A percentile compares a stretch with the other conserved stretches of the same genome.
Evolutionary conservation across 257 asterid species (phyloP).

Genomic region (Ophiorrhiza pumila): DNA sequence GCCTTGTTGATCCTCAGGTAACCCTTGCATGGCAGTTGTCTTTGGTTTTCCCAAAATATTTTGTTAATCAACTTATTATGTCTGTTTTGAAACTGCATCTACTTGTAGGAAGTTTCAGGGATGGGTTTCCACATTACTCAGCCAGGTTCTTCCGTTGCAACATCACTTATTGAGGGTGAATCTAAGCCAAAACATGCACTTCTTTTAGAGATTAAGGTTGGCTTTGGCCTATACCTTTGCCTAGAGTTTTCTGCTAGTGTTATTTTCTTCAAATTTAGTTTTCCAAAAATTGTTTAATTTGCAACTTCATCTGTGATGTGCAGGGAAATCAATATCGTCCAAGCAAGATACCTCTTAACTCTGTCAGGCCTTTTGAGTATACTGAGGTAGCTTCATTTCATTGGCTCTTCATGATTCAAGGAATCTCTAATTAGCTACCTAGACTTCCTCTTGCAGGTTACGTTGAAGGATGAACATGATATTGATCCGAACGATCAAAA

Average conservation of each 20-base stretch:
- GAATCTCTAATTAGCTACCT: conserved; percentile 24
- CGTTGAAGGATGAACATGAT: conserved; percentile 85
- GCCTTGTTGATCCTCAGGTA: conserved; percentile 99
- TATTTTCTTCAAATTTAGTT: conserved; percentile 3
- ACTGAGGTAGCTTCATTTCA: conserved; percentile 61
- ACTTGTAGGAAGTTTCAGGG: conserved; percentile 88
- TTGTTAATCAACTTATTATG: conserved; percentile 7
- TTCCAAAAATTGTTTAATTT: neutral
- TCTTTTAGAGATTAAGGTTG: conserved; percentile 92
- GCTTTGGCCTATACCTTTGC: conserved; percentile 14
- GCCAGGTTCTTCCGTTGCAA: conserved; percentile 98
- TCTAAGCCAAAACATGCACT: conserved; percentile 93
- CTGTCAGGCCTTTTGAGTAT: conserved; percentile 95
- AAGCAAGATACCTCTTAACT: conserved; percentile 82
- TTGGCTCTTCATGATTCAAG: conserved; percentile 20
- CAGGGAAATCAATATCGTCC: conserved; percentile 98
- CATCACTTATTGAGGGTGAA: conserved; percentile 97
- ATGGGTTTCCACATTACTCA: conserved; percentile 99
- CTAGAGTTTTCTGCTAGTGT: conserved; percentile 1
- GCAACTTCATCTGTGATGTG: conserved; percentile 9
- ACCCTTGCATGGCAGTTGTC: conserved; percentile 15
- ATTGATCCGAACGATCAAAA: conserved; percentile 86
- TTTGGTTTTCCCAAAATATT: conserved; percentile 9
- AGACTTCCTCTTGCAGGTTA: conserved; percentile 56
- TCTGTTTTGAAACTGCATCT: conserved; percentile 28